Percentiles rank a stretch among this genome's conserved stretches.
phyloP scores from a whole-genome alignment of 108 stramenopile species.

The Aurantiochytrium sp. region DNA sequence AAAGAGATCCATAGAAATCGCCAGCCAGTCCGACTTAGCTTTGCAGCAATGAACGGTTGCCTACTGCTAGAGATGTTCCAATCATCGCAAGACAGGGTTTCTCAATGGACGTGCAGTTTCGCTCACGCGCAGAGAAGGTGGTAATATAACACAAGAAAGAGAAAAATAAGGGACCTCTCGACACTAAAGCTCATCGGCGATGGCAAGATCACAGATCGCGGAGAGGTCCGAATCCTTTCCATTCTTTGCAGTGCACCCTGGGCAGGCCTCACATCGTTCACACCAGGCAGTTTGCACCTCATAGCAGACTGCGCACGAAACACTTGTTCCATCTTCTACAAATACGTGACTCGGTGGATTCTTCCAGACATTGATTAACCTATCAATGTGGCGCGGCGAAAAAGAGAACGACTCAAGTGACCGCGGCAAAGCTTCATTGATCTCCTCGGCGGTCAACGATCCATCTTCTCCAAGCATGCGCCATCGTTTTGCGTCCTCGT shows the following conservation, averaged over 20 bases:
- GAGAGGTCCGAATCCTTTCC: not conserved
- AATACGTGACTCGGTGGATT: not conserved
- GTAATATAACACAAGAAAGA: no score
- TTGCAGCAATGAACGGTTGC: no score
- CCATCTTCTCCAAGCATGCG: not conserved
- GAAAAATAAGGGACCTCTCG: no score
- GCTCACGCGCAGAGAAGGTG: no score
- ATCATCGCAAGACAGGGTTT: no score
- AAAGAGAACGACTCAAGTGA: not conserved
- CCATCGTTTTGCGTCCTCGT: not conserved
- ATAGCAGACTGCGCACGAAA: not conserved
- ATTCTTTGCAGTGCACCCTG: not conserved
- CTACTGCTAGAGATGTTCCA: no score
- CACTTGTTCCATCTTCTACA: not conserved
- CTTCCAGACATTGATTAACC: not conserved
- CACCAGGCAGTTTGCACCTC: not conserved
- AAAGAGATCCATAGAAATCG: no score
- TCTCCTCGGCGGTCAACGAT: not conserved
- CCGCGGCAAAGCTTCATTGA: not conserved
- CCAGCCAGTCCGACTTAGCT: no score
- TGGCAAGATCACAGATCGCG: not conserved
- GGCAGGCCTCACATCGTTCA: not conserved
- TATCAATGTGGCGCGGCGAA: not conserved
- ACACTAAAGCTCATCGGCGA: not conserved
- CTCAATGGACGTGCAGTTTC: no score